Percentiles rank a stretch among this genome's conserved stretches.
Conservation (phyloP, 352 stramenopile genomes). For the Phytophthora sojae region DNA sequence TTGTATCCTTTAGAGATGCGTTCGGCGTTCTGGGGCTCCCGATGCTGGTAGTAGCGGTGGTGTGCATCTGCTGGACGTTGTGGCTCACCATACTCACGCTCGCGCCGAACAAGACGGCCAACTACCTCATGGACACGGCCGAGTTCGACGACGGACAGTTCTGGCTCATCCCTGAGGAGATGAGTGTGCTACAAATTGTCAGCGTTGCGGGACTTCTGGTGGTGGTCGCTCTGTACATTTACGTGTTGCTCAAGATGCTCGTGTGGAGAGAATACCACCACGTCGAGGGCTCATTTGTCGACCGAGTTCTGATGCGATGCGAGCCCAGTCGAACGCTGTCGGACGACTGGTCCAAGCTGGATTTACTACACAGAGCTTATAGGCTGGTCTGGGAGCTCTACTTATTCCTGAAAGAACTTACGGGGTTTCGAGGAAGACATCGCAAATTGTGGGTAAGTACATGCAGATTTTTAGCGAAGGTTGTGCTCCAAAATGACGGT, state of each 20-base stretch:
- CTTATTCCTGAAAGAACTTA: constrained; percentile 35
- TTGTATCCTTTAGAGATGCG: constrained; percentile 31
- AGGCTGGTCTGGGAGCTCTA: constrained; percentile 30
- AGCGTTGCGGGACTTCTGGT: constrained; percentile 21
- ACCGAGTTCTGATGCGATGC: constrained; percentile 12
- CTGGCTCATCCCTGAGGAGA: constrained; percentile 42
- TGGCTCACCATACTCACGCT: constrained; percentile 42
- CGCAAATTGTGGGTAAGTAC: constrained; percentile 48
- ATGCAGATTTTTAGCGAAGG: neutral
- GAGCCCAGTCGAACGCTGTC: constrained; percentile 1
- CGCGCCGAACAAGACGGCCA: constrained; percentile 40
- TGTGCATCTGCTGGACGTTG: constrained; percentile 41
- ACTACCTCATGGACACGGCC: constrained; percentile 46
- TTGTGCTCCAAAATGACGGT: no score
- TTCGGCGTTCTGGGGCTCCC: constrained; percentile 31
- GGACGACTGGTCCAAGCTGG: constrained; percentile 4
- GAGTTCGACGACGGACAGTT: constrained; percentile 47
- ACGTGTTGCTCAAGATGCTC: constrained; percentile 37
- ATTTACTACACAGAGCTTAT: constrained; percentile 1
- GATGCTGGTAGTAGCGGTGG: constrained; percentile 28
- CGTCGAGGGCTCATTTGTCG: constrained; percentile 12
- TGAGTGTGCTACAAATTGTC: constrained; percentile 12
- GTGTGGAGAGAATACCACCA: constrained; percentile 24
- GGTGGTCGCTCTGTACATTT: constrained; percentile 14
- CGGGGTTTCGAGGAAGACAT: constrained; percentile 32